Evolutionary conservation across 2,329 filamentous ascomycete species (phyloP), one percentile per base, ranked within the genome.

Genomic region (Claviceps purpurea): DNA sequence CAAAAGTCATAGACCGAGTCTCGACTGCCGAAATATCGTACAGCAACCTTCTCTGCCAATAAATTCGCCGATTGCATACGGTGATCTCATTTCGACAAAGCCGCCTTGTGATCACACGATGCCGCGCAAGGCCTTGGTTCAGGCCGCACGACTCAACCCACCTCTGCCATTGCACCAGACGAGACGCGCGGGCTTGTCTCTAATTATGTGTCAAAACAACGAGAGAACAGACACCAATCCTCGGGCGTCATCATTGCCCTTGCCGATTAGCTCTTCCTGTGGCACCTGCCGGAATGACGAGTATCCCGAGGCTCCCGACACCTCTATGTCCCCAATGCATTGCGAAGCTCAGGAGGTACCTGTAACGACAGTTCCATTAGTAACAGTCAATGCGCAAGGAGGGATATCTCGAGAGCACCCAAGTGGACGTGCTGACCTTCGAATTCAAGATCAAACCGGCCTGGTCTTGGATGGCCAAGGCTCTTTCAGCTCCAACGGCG

Each of bases 81-180:
- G 69, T 43, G 66, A 66, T 1, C 54, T 69, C 1, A 59, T 69
- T 2, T 56, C 64, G 0, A 64, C 63, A 0, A 59, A 62, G 1
- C 61, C 62, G 4, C 38, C 60, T 6, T 57, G 53, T 13, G 56
- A 55, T 10, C 40, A 14, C 2, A 2, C 52, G 50, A 24, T 54
- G 51, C 26, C 57, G 55, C 0, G 46, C 34, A 14, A 56, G 59
- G 20, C 55, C 57, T 50, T 52, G 5, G 13, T 40, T 8, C 5
- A 13, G 26, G 30, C 10, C 5, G 24, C 49, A 20, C 49, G 22
- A 7, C 49, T 30, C 5, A 46, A 14, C 11, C 5, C 20, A 2
- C 47, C 39, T 14, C 14, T 30, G 14, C 16, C 22, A 18, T 18
- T 8, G 6, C 38, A 10, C 18, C 18, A 41, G 16, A 30, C 7